phyloP scores from a whole-genome alignment of 1,284 basidiomycete genomes.

The Agroathelia rolfsii region DNA sequence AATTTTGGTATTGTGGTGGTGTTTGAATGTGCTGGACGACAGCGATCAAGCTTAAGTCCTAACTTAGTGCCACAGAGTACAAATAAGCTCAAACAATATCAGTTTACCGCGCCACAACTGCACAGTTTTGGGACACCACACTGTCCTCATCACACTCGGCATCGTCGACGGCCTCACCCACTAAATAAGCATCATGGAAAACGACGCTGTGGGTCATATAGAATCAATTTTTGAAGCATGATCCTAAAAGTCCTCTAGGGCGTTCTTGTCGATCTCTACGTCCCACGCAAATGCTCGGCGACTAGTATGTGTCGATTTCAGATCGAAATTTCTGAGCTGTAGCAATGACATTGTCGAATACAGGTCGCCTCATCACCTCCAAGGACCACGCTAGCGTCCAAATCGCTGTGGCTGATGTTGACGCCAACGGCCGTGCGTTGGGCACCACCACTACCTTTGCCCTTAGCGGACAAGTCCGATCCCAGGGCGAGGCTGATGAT shows the following conservation, averaged over 20 bases:
- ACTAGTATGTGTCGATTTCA: conserved; percentile 57
- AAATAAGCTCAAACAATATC: too few species aligned
- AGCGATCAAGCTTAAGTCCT: too few species aligned
- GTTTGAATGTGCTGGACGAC: too few species aligned
- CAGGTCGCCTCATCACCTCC: conserved; percentile 92
- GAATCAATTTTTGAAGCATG: neutral
- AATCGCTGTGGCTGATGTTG: conserved; percentile 91
- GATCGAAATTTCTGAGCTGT: conserved; percentile 5
- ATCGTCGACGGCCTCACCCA: too few species aligned
- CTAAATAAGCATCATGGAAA: too few species aligned
- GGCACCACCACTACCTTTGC: conserved; percentile 88
- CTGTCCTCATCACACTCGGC: too few species aligned
- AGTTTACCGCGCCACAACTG: too few species aligned
- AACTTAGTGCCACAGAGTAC: too few species aligned
- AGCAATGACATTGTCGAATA: conserved; percentile 11
- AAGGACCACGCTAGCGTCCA: conserved; percentile 99
- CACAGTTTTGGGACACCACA: too few species aligned
- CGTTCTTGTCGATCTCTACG: conserved; percentile 99
- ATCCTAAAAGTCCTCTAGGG: conserved; percentile 58
- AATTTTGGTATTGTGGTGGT: too few species aligned
- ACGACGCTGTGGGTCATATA: too few species aligned
- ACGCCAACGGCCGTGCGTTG: conserved; percentile 84
- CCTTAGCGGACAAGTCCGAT: conserved; percentile 88
- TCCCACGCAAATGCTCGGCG: conserved; percentile 97
- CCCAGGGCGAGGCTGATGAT: conserved; percentile 94